phyloP scores from a whole-genome alignment of 768 basidiomycete species.

The Artomyces pyxidatus region DNA sequence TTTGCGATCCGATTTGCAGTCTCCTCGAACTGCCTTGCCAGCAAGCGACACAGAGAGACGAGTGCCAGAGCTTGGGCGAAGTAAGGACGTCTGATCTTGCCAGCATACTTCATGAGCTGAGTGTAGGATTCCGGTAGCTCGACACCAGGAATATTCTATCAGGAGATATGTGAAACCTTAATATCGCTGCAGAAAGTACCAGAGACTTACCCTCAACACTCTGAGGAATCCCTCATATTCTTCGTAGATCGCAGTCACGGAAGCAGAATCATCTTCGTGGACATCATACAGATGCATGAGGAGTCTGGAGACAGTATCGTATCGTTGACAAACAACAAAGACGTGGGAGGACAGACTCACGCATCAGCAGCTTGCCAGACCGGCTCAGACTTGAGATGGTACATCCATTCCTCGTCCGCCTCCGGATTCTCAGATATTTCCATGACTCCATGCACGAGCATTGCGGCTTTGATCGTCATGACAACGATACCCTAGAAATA shows the following conservation, averaged over 20 bases:
- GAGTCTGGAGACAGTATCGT: constrained; percentile 4
- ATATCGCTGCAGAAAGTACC: not conserved
- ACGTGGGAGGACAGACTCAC: not conserved
- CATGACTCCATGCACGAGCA: constrained; percentile 8
- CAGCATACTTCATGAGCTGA: constrained; percentile 7
- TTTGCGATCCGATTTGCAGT: not conserved
- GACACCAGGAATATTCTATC: not conserved
- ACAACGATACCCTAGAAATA: not conserved
- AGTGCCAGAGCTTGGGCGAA: constrained; percentile 10
- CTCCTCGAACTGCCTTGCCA: constrained; percentile 4
- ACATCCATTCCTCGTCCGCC: not conserved
- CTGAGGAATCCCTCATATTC: constrained; percentile 2
- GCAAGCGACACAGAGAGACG: constrained; percentile 7
- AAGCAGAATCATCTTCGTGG: not conserved
- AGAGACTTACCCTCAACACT: constrained; percentile 1
- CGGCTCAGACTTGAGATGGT: constrained; percentile 6
- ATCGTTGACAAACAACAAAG: not conserved
- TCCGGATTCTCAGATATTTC: not conserved
- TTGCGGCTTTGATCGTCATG: constrained; percentile 6
- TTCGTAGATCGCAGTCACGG: not conserved
- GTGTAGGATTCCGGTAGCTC: not conserved
- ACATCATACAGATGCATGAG: not conserved
- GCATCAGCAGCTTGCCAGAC: constrained; percentile 4
- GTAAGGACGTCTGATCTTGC: constrained; percentile 9
- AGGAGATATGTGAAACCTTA: not conserved